Evolutionary conservation across 2,329 filamentous ascomycete genomes (phyloP).

Genomic region (Gaeumannomyces sp.): DNA sequence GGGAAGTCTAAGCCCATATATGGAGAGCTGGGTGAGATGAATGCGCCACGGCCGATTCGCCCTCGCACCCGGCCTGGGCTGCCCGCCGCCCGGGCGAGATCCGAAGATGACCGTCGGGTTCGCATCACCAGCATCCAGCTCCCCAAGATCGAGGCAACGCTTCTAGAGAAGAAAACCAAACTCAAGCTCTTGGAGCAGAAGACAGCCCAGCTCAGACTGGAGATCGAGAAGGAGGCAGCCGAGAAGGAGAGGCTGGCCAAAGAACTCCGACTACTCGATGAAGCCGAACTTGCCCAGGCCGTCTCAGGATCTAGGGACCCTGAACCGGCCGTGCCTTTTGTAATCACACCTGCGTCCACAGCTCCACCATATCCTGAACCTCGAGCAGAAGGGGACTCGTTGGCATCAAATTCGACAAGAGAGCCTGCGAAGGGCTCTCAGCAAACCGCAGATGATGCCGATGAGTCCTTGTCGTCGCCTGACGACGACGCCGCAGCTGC

Average conservation of each 20-base stretch:
- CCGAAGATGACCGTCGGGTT: conserved; percentile 21
- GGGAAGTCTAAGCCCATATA: conserved; percentile 11
- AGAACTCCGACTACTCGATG: conserved; percentile 28
- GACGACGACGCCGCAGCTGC: not conserved
- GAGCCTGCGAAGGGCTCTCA: not conserved
- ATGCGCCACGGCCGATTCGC: not conserved
- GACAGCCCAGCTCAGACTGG: conserved; percentile 40
- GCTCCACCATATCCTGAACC: not conserved
- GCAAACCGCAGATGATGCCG: not conserved
- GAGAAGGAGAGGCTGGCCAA: conserved; percentile 27
- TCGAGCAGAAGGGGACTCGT: not conserved
- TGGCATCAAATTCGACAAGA: not conserved
- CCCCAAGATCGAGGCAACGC: conserved; percentile 30
- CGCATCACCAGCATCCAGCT: conserved; percentile 33
- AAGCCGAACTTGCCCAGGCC: not conserved
- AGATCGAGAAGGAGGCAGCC: conserved; percentile 31
- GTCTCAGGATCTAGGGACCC: not conserved
- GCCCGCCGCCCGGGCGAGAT: conserved; percentile 5
- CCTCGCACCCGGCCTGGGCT: not conserved
- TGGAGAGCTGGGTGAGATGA: not conserved
- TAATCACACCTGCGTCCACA: not conserved
- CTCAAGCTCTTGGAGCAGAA: conserved; percentile 41
- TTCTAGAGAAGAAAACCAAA: conserved; percentile 40
- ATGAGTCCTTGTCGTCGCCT: not conserved
- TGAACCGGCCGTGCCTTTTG: not conserved